These are phyloP conservation scores for Pulveroboletus sp. DNA, from an alignment of 768 basidiomycete genomes.

Conservation along the genomic window DNA sequence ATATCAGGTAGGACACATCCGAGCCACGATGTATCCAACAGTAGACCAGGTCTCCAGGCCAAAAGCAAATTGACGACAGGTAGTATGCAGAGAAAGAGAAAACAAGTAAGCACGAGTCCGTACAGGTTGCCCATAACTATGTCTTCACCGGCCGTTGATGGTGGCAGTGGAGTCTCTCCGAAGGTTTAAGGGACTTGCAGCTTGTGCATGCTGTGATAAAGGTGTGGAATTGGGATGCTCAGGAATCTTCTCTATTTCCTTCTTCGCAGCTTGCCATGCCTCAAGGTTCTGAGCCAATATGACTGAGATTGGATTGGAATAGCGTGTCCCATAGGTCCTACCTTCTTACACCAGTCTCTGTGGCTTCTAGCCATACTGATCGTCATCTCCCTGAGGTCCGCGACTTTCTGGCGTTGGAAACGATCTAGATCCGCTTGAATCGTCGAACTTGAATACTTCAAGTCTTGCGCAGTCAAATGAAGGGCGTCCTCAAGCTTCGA, in stretches of 20 bases:
- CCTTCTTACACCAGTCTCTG: constrained; percentile 97
- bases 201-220: constrained; percentile 33
- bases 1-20: constrained; percentile 11
- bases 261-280: constrained; percentile 95
- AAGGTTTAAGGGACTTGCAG: constrained; percentile 36
- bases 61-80: constrained; percentile 10
- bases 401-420: constrained; percentile 98
- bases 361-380: constrained; percentile 89
- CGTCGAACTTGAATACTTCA: constrained; percentile 94
- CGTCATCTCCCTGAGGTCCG: constrained; percentile 91
- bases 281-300: constrained; percentile 74
- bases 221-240: constrained; percentile 80
- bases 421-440: constrained; percentile 97
- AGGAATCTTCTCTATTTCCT: constrained; percentile 87
- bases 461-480: constrained; percentile 87
- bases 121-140: constrained; percentile 12
- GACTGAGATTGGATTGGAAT: constrained; percentile 15
- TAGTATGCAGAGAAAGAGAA: constrained; percentile 3
- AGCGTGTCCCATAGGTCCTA: constrained; percentile 28
- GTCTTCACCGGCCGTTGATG: constrained; percentile 55
- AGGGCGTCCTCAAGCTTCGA: constrained; percentile 90
- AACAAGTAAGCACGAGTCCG: constrained; percentile 10
- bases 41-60: constrained; percentile 16
- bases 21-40: constrained; percentile 19
- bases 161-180: constrained; percentile 71